These are phyloP conservation scores for Monosporascus sp. DNA, from an alignment of 2,329 filamentous ascomycete genomes.

Conservation along the genomic window DNA sequence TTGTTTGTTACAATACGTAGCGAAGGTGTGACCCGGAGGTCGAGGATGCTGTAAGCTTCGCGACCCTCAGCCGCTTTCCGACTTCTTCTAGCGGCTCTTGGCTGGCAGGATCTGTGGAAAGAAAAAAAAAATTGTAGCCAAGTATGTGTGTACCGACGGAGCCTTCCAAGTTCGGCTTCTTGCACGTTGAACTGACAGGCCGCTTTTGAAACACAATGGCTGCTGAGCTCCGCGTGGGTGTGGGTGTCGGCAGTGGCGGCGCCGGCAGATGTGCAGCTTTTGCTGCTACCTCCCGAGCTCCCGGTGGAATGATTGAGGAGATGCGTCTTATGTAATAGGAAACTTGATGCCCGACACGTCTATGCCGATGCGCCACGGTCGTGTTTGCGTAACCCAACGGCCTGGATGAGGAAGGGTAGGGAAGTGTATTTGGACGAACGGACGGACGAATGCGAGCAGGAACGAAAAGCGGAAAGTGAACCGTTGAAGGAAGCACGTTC, in stretches of 20 bases:
- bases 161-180: not conserved
- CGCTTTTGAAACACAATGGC: not conserved
- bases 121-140: not conserved
- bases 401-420: no score
- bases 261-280: not conserved
- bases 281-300: not conserved
- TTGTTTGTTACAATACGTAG: no score
- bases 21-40: no score
- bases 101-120: no score
- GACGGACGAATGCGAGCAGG: no score
- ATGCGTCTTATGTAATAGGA: not conserved
- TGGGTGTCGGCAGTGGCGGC: not conserved
- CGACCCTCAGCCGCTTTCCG: no score
- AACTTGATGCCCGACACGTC: no score
- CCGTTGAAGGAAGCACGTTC: not conserved
- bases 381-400: no score
- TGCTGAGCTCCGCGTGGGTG: not conserved
- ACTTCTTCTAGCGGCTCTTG: no score
- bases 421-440: no score
- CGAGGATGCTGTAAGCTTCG: no score
- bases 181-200: not conserved
- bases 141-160: not conserved
- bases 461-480: not conserved
- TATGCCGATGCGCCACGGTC: no score
- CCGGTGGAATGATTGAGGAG: not conserved